Base-by-base conservation (phyloP, 192 early-diverging fungal species). In the Backusella tuberculispora region DNA sequence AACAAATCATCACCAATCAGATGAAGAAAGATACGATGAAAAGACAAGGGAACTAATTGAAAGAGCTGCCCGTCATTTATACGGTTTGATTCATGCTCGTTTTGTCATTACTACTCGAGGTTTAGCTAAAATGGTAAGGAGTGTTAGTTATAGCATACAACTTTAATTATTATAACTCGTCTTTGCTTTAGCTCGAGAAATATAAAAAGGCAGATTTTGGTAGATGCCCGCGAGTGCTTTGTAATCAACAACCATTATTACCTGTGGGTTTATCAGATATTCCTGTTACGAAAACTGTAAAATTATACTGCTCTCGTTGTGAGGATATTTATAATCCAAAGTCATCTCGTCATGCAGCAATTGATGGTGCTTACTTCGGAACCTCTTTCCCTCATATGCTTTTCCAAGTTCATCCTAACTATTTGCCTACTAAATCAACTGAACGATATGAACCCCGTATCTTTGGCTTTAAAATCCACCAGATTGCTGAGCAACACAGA, bases 351-450 rank as follows among this genome's bases (percentile, higher is more conserved):
- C 95, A 98, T 80, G 86, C 87, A 4, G 81, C 85, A 13, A 91
- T 98, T 44, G 98, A 98, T 77, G 97, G 98, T 34, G 96, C 98
- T 7, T 97, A 96, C 76, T 99, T 96, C 83, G 96, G 96, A 6
- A 97, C 95, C 26, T 94, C 93, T 21, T 94, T 99, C 84, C 95
- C 97, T 47, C 96, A 98, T 76, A 92, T 98, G 88, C 84, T 99
- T 44, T 87, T 99, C 74, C 95, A 97, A 83, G 89, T 90, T 46
- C 95, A 96, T 78, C 91, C 95, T 41, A 85, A 90, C 63, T 81
- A 95, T 43, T 78, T 93, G 70, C 96, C 95, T n/a, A 80, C 86
- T 0, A 93, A 92, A 74, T 82, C 87, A 26, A 87, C 87, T 21
- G 93, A 95, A 64, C 90, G 95, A 60, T 97, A 97, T 78, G 89